phyloP scores from a whole-genome alignment of 2,329 filamentous ascomycete species.

The Sporothrix schenckii region DNA sequence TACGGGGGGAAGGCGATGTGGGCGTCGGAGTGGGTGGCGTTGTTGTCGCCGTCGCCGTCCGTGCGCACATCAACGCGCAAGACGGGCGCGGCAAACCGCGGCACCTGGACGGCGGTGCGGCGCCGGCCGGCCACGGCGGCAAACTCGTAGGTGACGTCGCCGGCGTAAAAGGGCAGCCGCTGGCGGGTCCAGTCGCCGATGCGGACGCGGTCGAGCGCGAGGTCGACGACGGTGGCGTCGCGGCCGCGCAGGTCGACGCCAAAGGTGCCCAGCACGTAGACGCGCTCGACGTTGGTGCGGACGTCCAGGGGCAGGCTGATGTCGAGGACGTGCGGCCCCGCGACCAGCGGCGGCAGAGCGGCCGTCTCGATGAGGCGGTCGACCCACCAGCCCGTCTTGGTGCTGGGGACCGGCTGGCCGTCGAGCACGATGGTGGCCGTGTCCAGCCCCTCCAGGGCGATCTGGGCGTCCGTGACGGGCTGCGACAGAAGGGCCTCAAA shows the following conservation, averaged over 20 bases:
- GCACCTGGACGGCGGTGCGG: conserved; percentile 8
- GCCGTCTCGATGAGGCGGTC: conserved; percentile 14
- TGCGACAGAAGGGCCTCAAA: background rate
- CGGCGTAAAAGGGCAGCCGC: conserved; percentile 13
- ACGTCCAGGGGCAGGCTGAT: background rate
- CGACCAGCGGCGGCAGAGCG: background rate
- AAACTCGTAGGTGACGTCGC: conserved; percentile 1
- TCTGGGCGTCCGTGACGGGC: background rate
- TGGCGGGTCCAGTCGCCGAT: conserved; percentile 18
- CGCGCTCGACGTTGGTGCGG: conserved; percentile 15
- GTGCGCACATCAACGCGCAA: background rate
- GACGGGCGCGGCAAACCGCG: background rate
- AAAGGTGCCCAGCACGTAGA: conserved; percentile 9
- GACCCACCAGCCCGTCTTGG: conserved; percentile 20
- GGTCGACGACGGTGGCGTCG: background rate
- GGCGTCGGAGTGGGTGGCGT: too few species aligned
- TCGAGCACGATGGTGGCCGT: background rate
- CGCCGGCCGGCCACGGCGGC: background rate
- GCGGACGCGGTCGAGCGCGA: background rate
- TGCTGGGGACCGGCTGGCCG: background rate
- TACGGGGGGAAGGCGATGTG: conserved; percentile 9
- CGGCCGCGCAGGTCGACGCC: conserved; percentile 17
- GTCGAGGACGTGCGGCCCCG: background rate
- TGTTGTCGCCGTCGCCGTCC: background rate
- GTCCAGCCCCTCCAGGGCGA: background rate